phyloP scores from a whole-genome alignment of 1,284 basidiomycete genomes.

The Pseudozyma sp. region DNA sequence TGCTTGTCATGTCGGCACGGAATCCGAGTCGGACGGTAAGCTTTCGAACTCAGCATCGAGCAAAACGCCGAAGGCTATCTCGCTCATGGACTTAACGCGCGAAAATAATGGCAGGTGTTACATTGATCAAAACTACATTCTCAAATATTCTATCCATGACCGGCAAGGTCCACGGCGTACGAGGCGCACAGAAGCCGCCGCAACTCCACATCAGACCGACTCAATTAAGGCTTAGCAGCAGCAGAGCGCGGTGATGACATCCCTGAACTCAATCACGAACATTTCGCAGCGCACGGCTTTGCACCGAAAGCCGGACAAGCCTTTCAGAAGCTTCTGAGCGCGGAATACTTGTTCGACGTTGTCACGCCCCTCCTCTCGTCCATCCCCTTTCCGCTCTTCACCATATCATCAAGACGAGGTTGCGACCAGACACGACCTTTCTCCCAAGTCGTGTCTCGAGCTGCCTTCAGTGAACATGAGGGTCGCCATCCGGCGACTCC shows the following conservation, averaged over 20 bases:
- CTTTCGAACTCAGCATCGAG: no score
- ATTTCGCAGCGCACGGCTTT: neutral
- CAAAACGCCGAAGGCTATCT: no score
- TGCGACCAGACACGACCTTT: neutral
- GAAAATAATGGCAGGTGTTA: no score
- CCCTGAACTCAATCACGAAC: neutral
- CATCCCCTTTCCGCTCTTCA: neutral
- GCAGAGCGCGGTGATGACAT: neutral
- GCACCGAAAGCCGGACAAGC: conserved; percentile 3
- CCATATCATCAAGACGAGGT: neutral
- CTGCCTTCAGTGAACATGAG: conserved; percentile 33
- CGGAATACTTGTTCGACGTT: neutral
- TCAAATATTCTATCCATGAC: neutral
- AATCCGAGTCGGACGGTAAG: no score
- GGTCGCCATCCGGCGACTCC: conserved; percentile 42
- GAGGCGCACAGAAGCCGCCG: neutral
- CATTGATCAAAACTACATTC: no score
- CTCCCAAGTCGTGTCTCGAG: neutral
- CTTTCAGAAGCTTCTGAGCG: neutral
- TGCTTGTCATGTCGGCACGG: no score
- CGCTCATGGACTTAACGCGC: no score
- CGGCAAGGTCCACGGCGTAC: conserved; percentile 11
- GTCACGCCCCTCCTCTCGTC: neutral
- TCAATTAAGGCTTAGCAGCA: neutral
- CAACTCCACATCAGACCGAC: conserved; percentile 4